A percentile compares a stretch with the other conserved stretches of the same genome.
phyloP scores from a whole-genome alignment of 2,329 filamentous ascomycete species.

The Beauveria australis region DNA sequence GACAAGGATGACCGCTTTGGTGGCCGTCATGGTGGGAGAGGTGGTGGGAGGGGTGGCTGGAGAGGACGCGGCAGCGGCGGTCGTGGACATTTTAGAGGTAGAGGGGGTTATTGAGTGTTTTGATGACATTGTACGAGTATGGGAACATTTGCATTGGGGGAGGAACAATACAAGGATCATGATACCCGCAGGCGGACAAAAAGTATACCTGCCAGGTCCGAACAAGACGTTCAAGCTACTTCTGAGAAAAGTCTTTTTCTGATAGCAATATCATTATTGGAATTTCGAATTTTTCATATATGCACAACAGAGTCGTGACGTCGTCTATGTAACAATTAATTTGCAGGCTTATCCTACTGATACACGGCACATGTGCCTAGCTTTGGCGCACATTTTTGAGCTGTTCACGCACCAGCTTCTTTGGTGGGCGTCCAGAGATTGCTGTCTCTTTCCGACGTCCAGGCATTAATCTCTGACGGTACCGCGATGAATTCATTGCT shows the following conservation, averaged over 20 bases:
- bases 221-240: neutral
- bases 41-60: conserved; percentile 31
- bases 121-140: neutral
- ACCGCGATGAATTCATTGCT: conserved; percentile 44
- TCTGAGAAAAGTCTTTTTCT: neutral
- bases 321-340: conserved; percentile 22
- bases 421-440: conserved; percentile 35
- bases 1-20: conserved; percentile 18
- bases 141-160: neutral
- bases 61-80: conserved; percentile 23
- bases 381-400: neutral
- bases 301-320: conserved; percentile 22
- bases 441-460: conserved; percentile 33
- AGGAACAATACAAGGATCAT: neutral
- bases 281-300: conserved; percentile 10
- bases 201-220: neutral
- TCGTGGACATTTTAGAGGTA: conserved; percentile 25
- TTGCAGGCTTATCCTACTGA: conserved; percentile 16
- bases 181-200: conserved; percentile 4
- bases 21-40: conserved; percentile 22
- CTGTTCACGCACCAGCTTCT: neutral
- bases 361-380: conserved; percentile 3
- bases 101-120: conserved; percentile 20
- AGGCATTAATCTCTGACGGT: conserved; percentile 32
- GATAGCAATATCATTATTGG: neutral